Evolutionary conservation across 2,329 filamentous ascomycete genomes (phyloP).

Genomic region (Epichloe sp.): DNA sequence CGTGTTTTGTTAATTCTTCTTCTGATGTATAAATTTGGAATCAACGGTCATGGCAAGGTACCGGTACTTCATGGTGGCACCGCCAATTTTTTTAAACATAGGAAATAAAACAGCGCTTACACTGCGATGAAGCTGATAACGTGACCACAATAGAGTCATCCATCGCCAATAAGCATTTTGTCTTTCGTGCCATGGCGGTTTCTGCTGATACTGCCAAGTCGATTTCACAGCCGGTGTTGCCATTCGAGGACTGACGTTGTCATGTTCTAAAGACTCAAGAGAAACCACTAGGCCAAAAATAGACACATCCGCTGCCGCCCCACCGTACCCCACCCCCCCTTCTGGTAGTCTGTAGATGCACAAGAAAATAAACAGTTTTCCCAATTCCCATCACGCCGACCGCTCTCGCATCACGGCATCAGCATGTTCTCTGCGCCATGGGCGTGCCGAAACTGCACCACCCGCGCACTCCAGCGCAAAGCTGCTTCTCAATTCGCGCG

Average conservation of each 20-base stretch:
- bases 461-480: conserved; percentile 15
- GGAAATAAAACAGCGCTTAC: neutral
- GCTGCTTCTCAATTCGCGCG: conserved; percentile 16
- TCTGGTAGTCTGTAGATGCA: no score
- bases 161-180: no score
- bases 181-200: no score
- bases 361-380: no score
- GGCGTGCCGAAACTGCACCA: conserved; percentile 24
- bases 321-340: no score
- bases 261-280: neutral
- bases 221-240: no score
- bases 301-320: no score
- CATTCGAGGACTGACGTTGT: neutral
- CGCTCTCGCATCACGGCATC: neutral
- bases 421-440: conserved; percentile 22
- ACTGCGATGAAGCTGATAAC: no score
- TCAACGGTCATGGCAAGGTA: neutral
- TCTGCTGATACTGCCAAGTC: no score
- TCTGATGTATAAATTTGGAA: neutral
- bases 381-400: no score
- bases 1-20: neutral
- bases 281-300: no score
- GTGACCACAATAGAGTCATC: no score
- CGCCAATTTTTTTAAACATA: neutral
- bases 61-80: neutral